Percentiles rank a stretch among this genome's conserved stretches.
Evolutionary conservation across 495 filamentous ascomycete genomes (phyloP).

Genomic region (Daldinia grandis): DNA sequence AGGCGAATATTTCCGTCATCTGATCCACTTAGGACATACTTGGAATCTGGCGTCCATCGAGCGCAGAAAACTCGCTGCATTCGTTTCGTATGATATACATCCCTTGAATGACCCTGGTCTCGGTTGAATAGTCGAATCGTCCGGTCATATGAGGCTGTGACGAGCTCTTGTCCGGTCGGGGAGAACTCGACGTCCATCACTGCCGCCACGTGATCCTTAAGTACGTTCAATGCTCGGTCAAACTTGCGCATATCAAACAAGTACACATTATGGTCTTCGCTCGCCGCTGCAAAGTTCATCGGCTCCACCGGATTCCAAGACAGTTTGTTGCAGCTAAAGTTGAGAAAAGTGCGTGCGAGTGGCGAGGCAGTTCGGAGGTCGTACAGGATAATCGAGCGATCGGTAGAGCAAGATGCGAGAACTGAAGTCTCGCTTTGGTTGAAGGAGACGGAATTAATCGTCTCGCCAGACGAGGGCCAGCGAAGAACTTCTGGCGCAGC

Average conservation of each 20-base stretch:
- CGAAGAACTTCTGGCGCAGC: conserved; percentile 80
- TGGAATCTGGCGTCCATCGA: conserved; percentile 85
- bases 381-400: conserved; percentile 82
- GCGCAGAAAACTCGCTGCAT: conserved; percentile 96
- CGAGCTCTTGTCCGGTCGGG: conserved; percentile 92
- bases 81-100: conserved; percentile 96
- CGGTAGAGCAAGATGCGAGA: conserved; percentile 81
- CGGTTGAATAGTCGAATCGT: conserved; percentile 75
- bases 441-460: conserved; percentile 89
- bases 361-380: conserved; percentile 90
- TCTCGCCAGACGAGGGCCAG: conserved; percentile 89
- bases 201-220: conserved; percentile 94
- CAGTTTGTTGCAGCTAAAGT: conserved; percentile 83
- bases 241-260: conserved; percentile 90
- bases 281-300: conserved; percentile 87
- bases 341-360: conserved; percentile 78
- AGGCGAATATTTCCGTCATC: conserved; percentile 95
- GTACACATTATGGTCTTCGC: conserved; percentile 67
- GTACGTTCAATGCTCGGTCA: conserved; percentile 83
- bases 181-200: conserved; percentile 97
- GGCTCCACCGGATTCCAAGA: conserved; percentile 97
- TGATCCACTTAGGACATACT: conserved; percentile 74
- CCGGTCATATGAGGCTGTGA: conserved; percentile 85
- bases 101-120: conserved; percentile 80
- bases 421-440: conserved; percentile 95